Conservation (phyloP, 1,284 basidiomycete species). For the Pseudomicrostroma phylloplanum region DNA sequence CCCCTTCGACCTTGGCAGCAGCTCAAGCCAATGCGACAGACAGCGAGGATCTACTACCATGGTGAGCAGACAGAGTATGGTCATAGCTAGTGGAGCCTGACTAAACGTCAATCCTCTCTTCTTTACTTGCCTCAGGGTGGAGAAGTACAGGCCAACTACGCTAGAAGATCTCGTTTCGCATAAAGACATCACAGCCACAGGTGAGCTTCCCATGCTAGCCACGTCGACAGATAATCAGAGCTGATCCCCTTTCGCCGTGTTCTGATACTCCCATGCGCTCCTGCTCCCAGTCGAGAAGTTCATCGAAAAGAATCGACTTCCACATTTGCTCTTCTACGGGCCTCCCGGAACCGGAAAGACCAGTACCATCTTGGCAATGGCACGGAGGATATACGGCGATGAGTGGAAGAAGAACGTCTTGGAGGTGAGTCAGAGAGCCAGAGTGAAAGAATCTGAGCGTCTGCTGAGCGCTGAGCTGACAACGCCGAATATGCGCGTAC, state of each 20-base stretch:
- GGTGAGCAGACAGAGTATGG: no score
- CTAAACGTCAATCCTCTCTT: no score
- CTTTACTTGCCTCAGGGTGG: conserved; percentile 25
- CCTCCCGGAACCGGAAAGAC: conserved; percentile 97
- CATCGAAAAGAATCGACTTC: conserved; percentile 86
- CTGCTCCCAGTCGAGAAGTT: conserved; percentile 78
- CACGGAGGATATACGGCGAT: conserved; percentile 81
- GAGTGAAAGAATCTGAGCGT: not conserved
- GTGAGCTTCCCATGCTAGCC: conserved; percentile 24
- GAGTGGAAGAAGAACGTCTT: conserved; percentile 80
- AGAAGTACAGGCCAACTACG: conserved; percentile 46
- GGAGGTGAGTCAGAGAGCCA: conserved; percentile 60
- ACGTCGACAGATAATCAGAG: not conserved
- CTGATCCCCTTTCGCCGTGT: not conserved
- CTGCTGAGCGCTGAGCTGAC: not conserved
- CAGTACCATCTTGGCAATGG: conserved; percentile 93
- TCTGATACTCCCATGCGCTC: no score
- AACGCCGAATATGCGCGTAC: not conserved
- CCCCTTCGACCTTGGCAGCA: no score
- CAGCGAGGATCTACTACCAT: no score
- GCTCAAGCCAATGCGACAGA: no score
- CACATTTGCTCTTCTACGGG: conserved; percentile 94
- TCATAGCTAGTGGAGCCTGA: no score
- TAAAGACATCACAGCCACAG: conserved; percentile 45
- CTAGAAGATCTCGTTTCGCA: conserved; percentile 48